A percentile compares a stretch with the other conserved stretches of the same genome.
These are phyloP conservation scores for Aquilaria yunnanensis DNA, from an alignment of 345 rosid genomes.

Conservation along the genomic window DNA sequence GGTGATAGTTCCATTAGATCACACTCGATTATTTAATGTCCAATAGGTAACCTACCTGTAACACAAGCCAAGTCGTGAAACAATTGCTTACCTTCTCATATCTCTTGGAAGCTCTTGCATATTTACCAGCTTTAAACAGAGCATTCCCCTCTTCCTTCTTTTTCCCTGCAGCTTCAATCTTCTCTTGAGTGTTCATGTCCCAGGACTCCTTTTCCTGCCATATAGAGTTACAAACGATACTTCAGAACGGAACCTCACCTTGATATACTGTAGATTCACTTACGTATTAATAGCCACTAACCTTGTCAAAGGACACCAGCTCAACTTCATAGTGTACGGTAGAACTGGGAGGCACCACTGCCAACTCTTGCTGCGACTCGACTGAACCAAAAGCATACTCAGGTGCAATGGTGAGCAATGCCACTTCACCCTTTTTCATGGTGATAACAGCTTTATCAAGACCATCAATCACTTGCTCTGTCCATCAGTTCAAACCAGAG, in stretches of 20 bases:
- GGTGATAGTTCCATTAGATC: no score
- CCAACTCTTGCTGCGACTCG: conserved; percentile 70
- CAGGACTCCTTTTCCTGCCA: conserved; percentile 88
- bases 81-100: conserved; percentile 67
- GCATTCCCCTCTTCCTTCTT: conserved; percentile 96
- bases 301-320: conserved; percentile 71
- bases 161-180: conserved; percentile 80
- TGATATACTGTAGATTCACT: no score
- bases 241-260: background rate
- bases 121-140: conserved; percentile 75
- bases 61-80: background rate
- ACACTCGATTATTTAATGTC: background rate
- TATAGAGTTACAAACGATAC: background rate
- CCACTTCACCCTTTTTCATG: conserved; percentile 94
- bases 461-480: conserved; percentile 92
- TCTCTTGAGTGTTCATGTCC: conserved; percentile 90
- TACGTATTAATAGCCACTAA: conserved; percentile 13
- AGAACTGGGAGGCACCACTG: conserved; percentile 68
- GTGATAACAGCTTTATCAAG: conserved; percentile 74
- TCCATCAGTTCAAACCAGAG: conserved; percentile 1
- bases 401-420: conserved; percentile 59
- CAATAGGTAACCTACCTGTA: background rate
- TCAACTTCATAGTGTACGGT: conserved; percentile 73
- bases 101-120: conserved; percentile 72
- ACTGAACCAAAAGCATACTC: conserved; percentile 80